Conservation (phyloP, 1,284 basidiomycete species). For the Cryptococcus depauperatus region DNA sequence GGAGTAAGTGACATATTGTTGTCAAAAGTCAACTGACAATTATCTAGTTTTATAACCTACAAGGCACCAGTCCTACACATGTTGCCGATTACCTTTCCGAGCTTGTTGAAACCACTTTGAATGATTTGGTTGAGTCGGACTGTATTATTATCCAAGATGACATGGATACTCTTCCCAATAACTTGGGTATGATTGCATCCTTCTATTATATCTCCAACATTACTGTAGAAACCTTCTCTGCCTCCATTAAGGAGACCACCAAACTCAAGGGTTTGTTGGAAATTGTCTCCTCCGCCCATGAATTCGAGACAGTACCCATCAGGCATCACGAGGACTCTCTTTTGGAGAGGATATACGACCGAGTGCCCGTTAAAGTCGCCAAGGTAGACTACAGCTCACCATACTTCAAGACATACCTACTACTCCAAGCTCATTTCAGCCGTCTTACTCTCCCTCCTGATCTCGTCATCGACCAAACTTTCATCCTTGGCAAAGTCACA, state of each 20-base stretch:
- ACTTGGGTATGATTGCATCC: constrained; percentile 91
- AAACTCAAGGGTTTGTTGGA: constrained; percentile 95
- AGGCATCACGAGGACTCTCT: constrained; percentile 79
- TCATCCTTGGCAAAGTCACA: constrained; percentile 81
- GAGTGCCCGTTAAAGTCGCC: constrained; percentile 88
- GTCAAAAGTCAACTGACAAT: neutral
- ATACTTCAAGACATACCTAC: constrained; percentile 95
- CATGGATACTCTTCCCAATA: constrained; percentile 85
- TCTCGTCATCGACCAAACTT: constrained; percentile 78
- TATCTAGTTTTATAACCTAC: constrained; percentile 72
- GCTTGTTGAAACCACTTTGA: constrained; percentile 85
- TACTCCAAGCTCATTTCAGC: constrained; percentile 95
- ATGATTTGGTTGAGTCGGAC: constrained; percentile 84
- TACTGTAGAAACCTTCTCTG: constrained; percentile 91
- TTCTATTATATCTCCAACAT: constrained; percentile 64
- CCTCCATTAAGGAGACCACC: constrained; percentile 92
- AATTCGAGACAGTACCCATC: constrained; percentile 92
- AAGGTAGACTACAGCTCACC: constrained; percentile 85
- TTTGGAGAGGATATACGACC: constrained; percentile 83
- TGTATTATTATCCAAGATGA: constrained; percentile 90
- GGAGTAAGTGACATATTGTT: constrained; percentile 24
- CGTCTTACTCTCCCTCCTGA: constrained; percentile 85
- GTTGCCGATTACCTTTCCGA: constrained; percentile 92
- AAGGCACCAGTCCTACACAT: constrained; percentile 86
- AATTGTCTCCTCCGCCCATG: constrained; percentile 90